phyloP scores from a whole-genome alignment of 495 filamentous ascomycete species.

The Trichoderma virens region DNA sequence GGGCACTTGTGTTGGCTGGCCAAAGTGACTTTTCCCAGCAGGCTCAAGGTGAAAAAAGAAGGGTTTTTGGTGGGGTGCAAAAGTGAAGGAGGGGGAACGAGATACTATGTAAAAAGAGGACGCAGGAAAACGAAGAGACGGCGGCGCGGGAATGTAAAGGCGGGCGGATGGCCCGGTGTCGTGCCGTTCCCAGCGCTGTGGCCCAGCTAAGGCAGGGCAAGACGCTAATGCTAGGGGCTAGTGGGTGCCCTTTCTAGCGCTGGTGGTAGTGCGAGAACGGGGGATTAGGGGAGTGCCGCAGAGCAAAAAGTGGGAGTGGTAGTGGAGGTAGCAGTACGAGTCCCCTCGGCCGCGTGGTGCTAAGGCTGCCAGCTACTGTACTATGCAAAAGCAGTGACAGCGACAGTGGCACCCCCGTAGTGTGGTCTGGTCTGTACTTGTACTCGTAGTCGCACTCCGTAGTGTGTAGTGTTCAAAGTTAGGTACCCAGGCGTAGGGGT shows the following conservation, averaged over 20 bases:
- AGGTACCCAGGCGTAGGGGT: background rate
- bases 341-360: background rate
- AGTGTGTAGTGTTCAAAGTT: background rate
- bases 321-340: background rate
- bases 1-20: background rate
- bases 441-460: background rate
- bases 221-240: conserved; percentile 4
- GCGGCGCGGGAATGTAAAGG: conserved; percentile 8
- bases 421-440: background rate
- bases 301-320: background rate
- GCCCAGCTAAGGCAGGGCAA: conserved; percentile 9
- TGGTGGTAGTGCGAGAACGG: background rate
- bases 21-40: background rate
- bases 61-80: conserved; percentile 4
- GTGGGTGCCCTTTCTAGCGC: conserved; percentile 9
- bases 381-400: no score
- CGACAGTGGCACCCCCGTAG: no score
- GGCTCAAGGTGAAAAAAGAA: background rate
- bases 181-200: conserved; percentile 9
- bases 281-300: conserved; percentile 1
- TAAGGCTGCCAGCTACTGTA: no score
- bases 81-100: conserved; percentile 3
- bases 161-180: conserved; percentile 8
- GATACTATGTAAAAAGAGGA: conserved; percentile 7
- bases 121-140: background rate